phyloP scores from a whole-genome alignment of 1,284 basidiomycete species.

The Sphagnurus paluster region DNA sequence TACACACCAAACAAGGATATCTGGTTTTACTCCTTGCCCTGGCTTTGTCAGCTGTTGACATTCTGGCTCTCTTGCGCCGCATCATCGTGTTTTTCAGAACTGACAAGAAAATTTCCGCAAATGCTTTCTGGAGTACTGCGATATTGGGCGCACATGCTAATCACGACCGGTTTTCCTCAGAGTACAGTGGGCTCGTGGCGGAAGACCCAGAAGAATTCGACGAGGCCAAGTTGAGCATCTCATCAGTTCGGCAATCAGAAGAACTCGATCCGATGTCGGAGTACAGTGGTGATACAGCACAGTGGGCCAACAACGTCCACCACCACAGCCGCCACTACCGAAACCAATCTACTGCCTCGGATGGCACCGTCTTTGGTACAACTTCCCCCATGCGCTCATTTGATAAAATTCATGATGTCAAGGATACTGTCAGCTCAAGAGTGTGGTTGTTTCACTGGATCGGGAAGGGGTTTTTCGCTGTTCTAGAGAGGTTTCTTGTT shows the following conservation, averaged over 20 bases:
- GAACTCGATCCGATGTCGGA: constrained; percentile 28
- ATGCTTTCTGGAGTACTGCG: constrained; percentile 54
- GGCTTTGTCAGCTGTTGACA: constrained; percentile 59
- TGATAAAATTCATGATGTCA: constrained; percentile 60
- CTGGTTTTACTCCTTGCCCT: constrained; percentile 55
- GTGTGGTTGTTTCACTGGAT: constrained; percentile 38
- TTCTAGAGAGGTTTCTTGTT: constrained; percentile 63
- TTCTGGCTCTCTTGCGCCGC: constrained; percentile 48
- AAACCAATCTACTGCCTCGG: constrained; percentile 48
- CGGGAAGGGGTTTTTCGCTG: constrained; percentile 46
- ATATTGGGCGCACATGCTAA: constrained; percentile 46
- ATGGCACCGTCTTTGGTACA: constrained; percentile 51
- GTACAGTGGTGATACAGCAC: constrained; percentile 33
- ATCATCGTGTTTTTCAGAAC: constrained; percentile 46
- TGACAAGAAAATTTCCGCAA: constrained; percentile 44
- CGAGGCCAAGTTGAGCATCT: constrained; percentile 28
- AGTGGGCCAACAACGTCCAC: constrained; percentile 49
- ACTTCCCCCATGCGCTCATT: constrained; percentile 58
- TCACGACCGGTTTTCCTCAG: constrained; percentile 24
- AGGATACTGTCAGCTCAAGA: constrained; percentile 23
- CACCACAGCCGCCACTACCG: constrained; percentile 40
- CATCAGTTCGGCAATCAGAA: constrained; percentile 30
- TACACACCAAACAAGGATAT: constrained; percentile 68
- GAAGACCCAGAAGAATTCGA: constrained; percentile 59
- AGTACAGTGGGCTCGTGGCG: constrained; percentile 56